Evolutionary conservation across 176 grass and related monocot genomes (phyloP).

Genomic region (Thalia dealbata): DNA sequence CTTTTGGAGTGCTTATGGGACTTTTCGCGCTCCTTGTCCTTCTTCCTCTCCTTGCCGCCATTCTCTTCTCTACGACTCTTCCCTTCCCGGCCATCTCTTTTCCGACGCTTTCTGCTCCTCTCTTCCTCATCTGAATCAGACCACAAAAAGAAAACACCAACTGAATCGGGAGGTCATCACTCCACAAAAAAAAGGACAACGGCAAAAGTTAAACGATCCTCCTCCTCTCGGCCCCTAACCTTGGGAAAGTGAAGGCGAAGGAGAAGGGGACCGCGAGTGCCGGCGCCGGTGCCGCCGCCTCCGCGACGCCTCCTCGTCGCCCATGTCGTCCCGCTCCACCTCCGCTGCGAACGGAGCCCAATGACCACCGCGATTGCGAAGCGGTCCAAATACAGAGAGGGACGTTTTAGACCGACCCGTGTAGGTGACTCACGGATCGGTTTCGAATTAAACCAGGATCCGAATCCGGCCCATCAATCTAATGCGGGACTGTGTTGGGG

Average conservation of each 20-base stretch:
- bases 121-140: constrained; percentile 48
- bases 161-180: not conserved
- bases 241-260: constrained; percentile 29
- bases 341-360: not conserved
- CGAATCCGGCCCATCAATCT: too few species aligned
- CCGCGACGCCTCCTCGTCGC: constrained; percentile 50
- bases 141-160: not conserved
- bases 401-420: too few species aligned
- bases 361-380: too few species aligned
- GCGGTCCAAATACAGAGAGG: too few species aligned
- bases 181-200: not conserved
- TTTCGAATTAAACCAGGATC: too few species aligned
- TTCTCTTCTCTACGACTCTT: constrained; percentile 30
- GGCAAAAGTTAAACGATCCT: not conserved
- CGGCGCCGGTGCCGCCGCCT: constrained; percentile 25
- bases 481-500: too few species aligned
- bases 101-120: constrained; percentile 38
- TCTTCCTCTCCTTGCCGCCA: constrained; percentile 29
- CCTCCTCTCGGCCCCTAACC: not conserved
- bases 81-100: constrained; percentile 27
- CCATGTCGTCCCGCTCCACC: constrained; percentile 25
- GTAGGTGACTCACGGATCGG: too few species aligned
- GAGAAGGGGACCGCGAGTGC: constrained; percentile 21
- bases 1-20: constrained; percentile 34
- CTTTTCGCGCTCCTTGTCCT: constrained; percentile 26